phyloP scores from a whole-genome alignment of 2,329 filamentous ascomycete genomes.

The Raffaelea ambrosiae region DNA sequence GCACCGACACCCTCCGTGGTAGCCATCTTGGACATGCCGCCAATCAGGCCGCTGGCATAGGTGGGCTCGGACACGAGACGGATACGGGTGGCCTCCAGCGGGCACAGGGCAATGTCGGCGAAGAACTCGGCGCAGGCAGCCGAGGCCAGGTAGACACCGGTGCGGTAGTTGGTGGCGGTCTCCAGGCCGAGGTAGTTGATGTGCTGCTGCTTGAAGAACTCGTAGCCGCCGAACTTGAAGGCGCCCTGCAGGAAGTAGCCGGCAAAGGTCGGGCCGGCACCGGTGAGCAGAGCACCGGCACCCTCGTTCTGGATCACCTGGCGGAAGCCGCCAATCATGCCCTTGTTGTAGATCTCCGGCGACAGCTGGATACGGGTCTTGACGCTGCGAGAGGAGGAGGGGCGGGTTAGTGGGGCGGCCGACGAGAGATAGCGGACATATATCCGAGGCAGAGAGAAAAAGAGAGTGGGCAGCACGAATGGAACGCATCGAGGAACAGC shows the following conservation, averaged over 20 bases:
- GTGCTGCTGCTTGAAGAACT: slow-evolving; percentile 80
- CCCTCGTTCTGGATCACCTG: slow-evolving; percentile 70
- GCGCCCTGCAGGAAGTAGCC: slow-evolving; percentile 82
- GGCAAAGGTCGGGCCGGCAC: slow-evolving; percentile 67
- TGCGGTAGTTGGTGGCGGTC: slow-evolving; percentile 61
- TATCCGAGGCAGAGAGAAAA: background rate
- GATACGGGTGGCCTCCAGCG: slow-evolving; percentile 77
- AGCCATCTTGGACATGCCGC: slow-evolving; percentile 66
- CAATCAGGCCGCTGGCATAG: slow-evolving; percentile 63
- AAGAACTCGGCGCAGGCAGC: slow-evolving; percentile 51
- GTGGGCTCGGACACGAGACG: slow-evolving; percentile 72
- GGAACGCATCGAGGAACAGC: background rate
- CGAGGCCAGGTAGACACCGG: slow-evolving; percentile 61
- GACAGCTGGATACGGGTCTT: slow-evolving; percentile 85
- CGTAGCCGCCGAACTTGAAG: slow-evolving; percentile 83
- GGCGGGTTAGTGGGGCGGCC: background rate
- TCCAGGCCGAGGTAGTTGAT: slow-evolving; percentile 67
- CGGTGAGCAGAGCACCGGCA: slow-evolving; percentile 67
- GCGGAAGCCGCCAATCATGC: slow-evolving; percentile 68
- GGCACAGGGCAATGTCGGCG: slow-evolving; percentile 69
- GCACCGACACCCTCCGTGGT: slow-evolving; percentile 66
- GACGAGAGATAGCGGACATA: background rate
- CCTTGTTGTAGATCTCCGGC: slow-evolving; percentile 70
- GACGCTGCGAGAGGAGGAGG: slow-evolving; percentile 45
- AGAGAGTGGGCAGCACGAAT: background rate